phyloP scores from a whole-genome alignment of 129 eudicot species.

The Chrysanthemum lavandulifolium region DNA sequence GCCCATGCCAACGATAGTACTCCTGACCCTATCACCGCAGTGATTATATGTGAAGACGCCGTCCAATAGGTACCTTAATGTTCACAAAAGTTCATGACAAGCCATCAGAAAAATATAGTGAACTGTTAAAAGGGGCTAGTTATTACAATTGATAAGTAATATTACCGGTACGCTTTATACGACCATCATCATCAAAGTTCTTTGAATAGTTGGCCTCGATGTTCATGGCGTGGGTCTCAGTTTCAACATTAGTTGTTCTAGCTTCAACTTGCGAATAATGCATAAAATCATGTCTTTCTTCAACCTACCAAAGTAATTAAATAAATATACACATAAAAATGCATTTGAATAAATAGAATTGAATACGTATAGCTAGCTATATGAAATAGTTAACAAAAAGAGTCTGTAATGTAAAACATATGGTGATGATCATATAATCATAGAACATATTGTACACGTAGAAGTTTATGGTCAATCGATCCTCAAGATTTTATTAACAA shows the following conservation, averaged over 20 bases:
- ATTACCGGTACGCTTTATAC: slow-evolving; percentile 60
- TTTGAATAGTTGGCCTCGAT: slow-evolving; percentile 49
- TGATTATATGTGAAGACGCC: slow-evolving; percentile 60
- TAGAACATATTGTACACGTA: too few relatives aligned
- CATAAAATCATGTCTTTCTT: slow-evolving; percentile 52
- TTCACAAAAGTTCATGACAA: slow-evolving; percentile 12
- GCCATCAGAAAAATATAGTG: not conserved
- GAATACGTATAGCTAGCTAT: not conserved
- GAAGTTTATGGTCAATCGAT: too few relatives aligned
- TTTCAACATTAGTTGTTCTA: slow-evolving; percentile 33
- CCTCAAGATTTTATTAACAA: too few relatives aligned
- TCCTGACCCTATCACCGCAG: slow-evolving; percentile 80
- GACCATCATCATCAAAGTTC: slow-evolving; percentile 70
- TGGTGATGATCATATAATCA: too few relatives aligned
- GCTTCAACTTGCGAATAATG: slow-evolving; percentile 56
- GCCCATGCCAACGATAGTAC: slow-evolving; percentile 84
- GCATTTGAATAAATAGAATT: too few relatives aligned
- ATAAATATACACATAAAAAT: not conserved
- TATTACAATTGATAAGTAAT: not conserved
- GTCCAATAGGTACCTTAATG: slow-evolving; percentile 60
- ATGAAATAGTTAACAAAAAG: too few relatives aligned
- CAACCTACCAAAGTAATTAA: slow-evolving; percentile 29
- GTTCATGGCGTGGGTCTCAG: slow-evolving; percentile 38
- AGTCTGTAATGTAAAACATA: too few relatives aligned
- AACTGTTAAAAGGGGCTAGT: not conserved